Conservation (phyloP, 805 yeast genomes). For the Metschnikowia amazonensis region DNA sequence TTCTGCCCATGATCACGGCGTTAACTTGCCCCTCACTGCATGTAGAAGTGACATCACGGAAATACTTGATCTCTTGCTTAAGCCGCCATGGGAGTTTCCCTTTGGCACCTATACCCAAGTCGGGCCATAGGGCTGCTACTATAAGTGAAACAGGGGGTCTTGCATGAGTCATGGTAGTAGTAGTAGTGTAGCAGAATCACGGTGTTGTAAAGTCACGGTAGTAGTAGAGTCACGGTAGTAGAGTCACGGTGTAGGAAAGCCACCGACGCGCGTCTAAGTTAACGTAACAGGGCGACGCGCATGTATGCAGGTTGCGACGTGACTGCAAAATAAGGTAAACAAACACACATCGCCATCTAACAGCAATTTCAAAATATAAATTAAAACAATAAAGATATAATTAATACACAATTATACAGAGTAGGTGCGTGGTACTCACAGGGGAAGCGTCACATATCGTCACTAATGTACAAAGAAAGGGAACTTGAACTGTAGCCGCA, state of each 20-base stretch:
- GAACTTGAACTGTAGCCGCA: conserved; percentile 2
- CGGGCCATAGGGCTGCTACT: conserved; percentile 83
- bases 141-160: conserved; percentile 44
- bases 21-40: conserved; percentile 41
- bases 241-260: neutral
- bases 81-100: conserved; percentile 89
- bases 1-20: conserved; percentile 93
- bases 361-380: neutral
- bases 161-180: conserved; percentile 5
- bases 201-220: too few relatives aligned
- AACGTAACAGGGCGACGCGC: neutral
- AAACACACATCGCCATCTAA: neutral
- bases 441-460: neutral
- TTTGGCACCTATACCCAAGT: conserved; percentile 76
- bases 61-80: conserved; percentile 79
- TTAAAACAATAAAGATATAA: neutral
- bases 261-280: neutral
- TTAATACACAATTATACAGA: conserved; percentile 4
- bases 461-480: conserved; percentile 14
- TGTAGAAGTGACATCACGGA: conserved; percentile 64
- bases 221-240: conserved; percentile 3
- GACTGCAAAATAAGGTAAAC: conserved; percentile 5
- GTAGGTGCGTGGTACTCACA: neutral
- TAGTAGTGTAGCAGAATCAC: too few relatives aligned
- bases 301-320: conserved; percentile 3